Base-by-base conservation (phyloP, 257 asterid species). In the Solanum pennellii region DNA sequence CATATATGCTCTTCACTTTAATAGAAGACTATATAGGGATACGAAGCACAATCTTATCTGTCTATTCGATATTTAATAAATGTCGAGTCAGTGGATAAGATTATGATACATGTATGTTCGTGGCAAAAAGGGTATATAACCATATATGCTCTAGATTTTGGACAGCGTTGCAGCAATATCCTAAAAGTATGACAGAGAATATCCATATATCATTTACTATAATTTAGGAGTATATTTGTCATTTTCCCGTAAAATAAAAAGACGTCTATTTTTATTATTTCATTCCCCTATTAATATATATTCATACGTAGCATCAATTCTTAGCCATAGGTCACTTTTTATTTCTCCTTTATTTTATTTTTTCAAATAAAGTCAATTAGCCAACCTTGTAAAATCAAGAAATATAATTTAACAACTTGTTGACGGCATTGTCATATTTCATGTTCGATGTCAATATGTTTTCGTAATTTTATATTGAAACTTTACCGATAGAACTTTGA, bases 371-470 rank as follows among this genome's bases (percentile, higher is more conserved):
- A 13, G 9, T 21, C 87, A 62, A 82, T 49, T 82, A 11, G 45
- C 45, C 85, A 82, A 82, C 85, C 44, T 82, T 29, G 31, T 49
- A 82, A 29, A 18, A 29, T 18, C 12, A 29, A 47, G 21, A 41
- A 80, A 49, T 18, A 49, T 31, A 69, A 69, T 29, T 69, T 15
- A 47, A 33, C 69, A 3, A 82, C 16, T 29, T 29, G 68, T 39
- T 86, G 88, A 73, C 25, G 21, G 71, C 44, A 76, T n/a, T 27
- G 45, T 86, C 91, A 83, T 83, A 73, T 60, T 87, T 89, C 86
- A 89, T 88, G 86, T 89, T 89, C 83, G 37, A 16, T 69, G 74
- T 80, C 85, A 83, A 83, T 35, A 75, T 83, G 68, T 87, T 89
- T 82, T 75, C 59, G 56, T 47, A 69, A 80, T 80, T 86, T 77